These are phyloP conservation scores for Xylaria longipes DNA, from an alignment of 495 filamentous ascomycete species.

Conservation along the genomic window DNA sequence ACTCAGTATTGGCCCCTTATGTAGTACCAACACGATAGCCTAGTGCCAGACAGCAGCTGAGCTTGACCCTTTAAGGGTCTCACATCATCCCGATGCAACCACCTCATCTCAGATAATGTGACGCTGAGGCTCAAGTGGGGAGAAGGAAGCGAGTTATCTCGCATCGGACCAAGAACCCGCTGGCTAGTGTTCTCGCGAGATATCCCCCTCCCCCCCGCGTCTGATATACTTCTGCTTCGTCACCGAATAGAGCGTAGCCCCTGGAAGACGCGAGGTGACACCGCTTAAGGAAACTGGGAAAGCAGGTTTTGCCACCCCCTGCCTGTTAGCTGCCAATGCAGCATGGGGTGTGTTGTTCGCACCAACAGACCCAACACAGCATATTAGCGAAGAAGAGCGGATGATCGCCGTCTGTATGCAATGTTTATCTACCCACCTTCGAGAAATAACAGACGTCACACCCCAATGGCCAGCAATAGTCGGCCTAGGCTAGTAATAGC, in stretches of 20 bases:
- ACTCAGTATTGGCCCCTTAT: not conserved
- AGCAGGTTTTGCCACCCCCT: not conserved
- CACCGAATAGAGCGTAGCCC: not conserved
- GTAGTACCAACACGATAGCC: not conserved
- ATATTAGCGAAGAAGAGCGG: not conserved
- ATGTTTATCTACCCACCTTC: not conserved
- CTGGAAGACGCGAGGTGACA: not conserved
- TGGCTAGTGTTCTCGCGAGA: not conserved
- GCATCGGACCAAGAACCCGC: not conserved
- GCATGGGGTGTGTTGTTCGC: conserved; percentile 3
- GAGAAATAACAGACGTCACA: not conserved
- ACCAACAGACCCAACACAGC: not conserved
- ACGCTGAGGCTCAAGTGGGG: conserved; percentile 20
- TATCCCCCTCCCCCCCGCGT: not conserved
- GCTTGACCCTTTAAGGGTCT: not conserved
- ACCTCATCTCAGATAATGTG: conserved; percentile 3
- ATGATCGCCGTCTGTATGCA: not conserved
- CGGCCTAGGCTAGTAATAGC: not conserved
- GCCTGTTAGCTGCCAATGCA: not conserved
- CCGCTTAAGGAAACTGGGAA: not conserved
- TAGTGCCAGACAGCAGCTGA: not conserved
- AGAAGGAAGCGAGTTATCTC: not conserved
- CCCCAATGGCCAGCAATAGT: not conserved
- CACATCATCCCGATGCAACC: conserved; percentile 8
- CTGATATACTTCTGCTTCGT: not conserved